Conservation (phyloP, 106 monocot genomes). For the Ottelia alismoides region DNA sequence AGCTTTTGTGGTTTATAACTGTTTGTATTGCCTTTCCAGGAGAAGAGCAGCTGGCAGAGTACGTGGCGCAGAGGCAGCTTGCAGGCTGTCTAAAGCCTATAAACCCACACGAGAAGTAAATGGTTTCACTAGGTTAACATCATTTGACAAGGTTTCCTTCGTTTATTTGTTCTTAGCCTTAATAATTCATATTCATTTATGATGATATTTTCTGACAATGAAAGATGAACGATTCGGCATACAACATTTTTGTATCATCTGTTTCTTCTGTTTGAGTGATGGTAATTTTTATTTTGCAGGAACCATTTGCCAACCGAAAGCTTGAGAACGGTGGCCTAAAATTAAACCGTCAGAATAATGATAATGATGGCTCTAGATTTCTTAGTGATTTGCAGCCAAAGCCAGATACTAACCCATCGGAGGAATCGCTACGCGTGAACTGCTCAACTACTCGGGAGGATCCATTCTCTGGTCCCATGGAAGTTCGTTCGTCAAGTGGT, state of each 20-base stretch:
- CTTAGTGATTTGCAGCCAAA: conserved; percentile 49
- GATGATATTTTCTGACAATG: not conserved
- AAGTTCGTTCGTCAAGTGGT: conserved; percentile 55
- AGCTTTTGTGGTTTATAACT: no score
- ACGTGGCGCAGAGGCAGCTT: conserved; percentile 30
- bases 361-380: conserved; percentile 24
- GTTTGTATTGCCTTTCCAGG: no score
- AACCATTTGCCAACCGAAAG: conserved; percentile 20
- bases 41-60: conserved; percentile 23
- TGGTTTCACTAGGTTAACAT: conserved; percentile 16
- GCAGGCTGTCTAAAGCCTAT: conserved; percentile 33
- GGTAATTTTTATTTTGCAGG: conserved; percentile 15
- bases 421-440: conserved; percentile 18
- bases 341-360: conserved; percentile 18
- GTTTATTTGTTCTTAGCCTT: not conserved
- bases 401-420: conserved; percentile 24
- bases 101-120: conserved; percentile 29
- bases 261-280: not conserved
- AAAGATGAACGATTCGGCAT: not conserved
- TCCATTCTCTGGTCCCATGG: conserved; percentile 65
- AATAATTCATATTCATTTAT: not conserved
- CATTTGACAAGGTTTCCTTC: conserved; percentile 40
- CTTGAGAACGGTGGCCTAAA: conserved; percentile 17
- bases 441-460: conserved; percentile 24
- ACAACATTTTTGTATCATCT: no score